phyloP scores from a whole-genome alignment of 306 rosid genomes.

The Trifolium repens region DNA sequence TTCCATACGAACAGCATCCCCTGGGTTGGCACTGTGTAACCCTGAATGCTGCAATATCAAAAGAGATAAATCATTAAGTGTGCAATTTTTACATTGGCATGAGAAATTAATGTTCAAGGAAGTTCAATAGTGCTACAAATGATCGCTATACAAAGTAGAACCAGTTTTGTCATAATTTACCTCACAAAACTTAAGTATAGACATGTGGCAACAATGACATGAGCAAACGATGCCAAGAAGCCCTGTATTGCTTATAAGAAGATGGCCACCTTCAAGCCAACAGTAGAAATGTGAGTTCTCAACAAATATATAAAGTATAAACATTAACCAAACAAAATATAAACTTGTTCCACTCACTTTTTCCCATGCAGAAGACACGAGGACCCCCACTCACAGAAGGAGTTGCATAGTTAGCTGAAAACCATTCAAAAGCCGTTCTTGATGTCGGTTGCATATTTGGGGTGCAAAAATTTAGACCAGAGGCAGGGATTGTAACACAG shows the following conservation, averaged over 20 bases:
- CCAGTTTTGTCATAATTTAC: constrained; percentile 40
- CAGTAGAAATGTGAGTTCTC: constrained; percentile 39
- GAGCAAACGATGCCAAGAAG: constrained; percentile 71
- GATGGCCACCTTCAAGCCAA: constrained; percentile 47
- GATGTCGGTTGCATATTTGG: constrained; percentile 35
- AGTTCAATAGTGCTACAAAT: constrained; percentile 1
- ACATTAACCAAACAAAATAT: constrained; percentile 24
- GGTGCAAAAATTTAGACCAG: constrained; percentile 21
- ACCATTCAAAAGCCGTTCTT: constrained; percentile 24
- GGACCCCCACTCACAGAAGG: constrained; percentile 42
- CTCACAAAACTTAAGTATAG: constrained; percentile 74
- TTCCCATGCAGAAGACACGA: constrained; percentile 53
- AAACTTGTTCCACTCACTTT: constrained; percentile 40
- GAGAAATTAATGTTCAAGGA: constrained; percentile 28
- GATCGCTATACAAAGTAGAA: background rate
- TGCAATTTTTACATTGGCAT: constrained; percentile 10
- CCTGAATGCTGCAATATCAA: constrained; percentile 66
- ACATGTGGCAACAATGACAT: constrained; percentile 71
- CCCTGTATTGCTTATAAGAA: constrained; percentile 52
- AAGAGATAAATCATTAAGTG: constrained; percentile 36
- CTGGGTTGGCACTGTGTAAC: constrained; percentile 58
- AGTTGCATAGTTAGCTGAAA: constrained; percentile 29
- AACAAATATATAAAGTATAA: constrained; percentile 10
- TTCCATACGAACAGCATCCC: constrained; percentile 61
- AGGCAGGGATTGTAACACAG: constrained; percentile 8